These are phyloP conservation scores for Vitis hybrid DNA, from an alignment of 177 flowering plant species.

Conservation along the genomic window DNA sequence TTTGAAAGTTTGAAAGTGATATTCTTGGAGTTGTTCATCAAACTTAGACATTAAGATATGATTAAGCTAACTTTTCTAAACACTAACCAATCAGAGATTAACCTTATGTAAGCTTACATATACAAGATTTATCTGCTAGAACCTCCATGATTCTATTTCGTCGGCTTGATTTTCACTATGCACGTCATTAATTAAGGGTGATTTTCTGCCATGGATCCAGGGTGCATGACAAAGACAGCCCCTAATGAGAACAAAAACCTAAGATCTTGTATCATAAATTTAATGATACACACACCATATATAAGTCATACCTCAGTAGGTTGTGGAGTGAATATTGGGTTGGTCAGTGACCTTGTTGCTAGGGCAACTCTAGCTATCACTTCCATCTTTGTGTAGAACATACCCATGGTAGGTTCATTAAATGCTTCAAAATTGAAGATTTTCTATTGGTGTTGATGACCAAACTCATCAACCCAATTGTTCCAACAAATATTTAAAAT, in stretches of 20 bases:
- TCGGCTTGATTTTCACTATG: not conserved
- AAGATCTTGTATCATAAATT: not conserved
- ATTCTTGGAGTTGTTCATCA: constrained; percentile 16
- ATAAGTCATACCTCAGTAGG: no score
- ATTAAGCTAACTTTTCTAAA: not conserved
- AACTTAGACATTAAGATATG: constrained; percentile 21
- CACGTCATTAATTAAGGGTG: not conserved
- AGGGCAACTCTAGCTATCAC: not conserved
- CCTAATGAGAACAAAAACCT: not conserved
- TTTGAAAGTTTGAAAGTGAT: not conserved
- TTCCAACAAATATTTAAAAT: no score
- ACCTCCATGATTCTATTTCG: not conserved
- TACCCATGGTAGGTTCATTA: no score
- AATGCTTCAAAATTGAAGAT: no score
- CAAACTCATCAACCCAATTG: no score
- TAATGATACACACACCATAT: not conserved
- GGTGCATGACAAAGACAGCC: constrained; percentile 7
- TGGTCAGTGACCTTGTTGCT: constrained; percentile 3
- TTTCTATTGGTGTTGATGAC: no score
- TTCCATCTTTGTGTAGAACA: no score
- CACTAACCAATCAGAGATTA: constrained; percentile 1
- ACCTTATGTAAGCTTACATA: not conserved
- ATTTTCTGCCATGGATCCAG: not conserved
- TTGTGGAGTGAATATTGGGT: not conserved
- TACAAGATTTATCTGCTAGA: not conserved